phyloP scores from a whole-genome alignment of 2,329 filamentous ascomycete species.

The Colletotrichum sp. region DNA sequence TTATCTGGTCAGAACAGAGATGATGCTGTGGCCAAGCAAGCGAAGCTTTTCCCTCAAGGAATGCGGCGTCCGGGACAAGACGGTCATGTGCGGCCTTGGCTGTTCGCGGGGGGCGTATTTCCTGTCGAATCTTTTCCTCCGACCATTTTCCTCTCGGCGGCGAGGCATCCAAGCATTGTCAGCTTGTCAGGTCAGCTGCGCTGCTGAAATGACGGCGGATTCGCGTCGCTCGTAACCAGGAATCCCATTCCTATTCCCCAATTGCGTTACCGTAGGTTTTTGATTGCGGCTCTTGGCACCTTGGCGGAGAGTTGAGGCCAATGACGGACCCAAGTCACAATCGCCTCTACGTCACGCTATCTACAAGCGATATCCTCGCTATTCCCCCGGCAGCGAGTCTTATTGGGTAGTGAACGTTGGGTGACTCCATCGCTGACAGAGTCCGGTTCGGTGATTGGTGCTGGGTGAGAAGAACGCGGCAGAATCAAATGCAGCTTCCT shows the following conservation, averaged over 20 bases:
- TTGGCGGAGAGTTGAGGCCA: conserved; percentile 9
- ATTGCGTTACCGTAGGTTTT: conserved; percentile 15
- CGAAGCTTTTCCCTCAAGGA: conserved; percentile 18
- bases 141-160: background rate
- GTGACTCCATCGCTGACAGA: background rate
- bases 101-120: background rate
- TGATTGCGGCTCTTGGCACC: conserved; percentile 6
- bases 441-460: background rate
- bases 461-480: background rate
- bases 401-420: background rate
- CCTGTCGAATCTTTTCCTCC: background rate
- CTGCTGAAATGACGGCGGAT: background rate
- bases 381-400: background rate
- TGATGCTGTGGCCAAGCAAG: background rate
- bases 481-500: background rate
- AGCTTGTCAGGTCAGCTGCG: background rate
- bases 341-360: background rate
- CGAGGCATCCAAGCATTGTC: background rate
- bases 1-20: background rate
- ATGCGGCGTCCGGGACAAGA: background rate
- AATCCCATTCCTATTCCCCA: background rate
- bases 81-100: background rate
- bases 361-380: background rate
- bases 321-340: background rate
- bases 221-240: background rate